Percentiles rank a stretch among this genome's conserved stretches.
phyloP scores from a whole-genome alignment of 352 stramenopile genomes.

The Stramenopiles sp. region DNA sequence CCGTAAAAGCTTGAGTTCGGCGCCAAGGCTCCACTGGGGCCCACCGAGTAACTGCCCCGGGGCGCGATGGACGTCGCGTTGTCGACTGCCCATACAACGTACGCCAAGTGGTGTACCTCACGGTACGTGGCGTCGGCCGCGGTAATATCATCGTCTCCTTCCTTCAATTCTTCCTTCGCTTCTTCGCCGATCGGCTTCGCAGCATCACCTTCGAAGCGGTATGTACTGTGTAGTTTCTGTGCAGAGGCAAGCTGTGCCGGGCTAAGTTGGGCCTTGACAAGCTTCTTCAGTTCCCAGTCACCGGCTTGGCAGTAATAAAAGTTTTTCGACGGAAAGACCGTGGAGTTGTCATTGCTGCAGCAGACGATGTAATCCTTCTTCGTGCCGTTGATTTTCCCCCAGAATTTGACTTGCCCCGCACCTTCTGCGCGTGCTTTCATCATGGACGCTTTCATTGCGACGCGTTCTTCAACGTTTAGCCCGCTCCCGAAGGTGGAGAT shows the following conservation, averaged over 20 bases:
- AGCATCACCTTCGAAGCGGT: conserved; percentile 18
- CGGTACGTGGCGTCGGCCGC: conserved; percentile 17
- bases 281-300: conserved; percentile 7
- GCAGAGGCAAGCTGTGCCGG: neutral
- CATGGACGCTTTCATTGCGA: conserved; percentile 23
- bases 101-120: conserved; percentile 26
- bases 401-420: conserved; percentile 24
- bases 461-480: conserved; percentile 14
- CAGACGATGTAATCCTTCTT: conserved; percentile 28
- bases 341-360: conserved; percentile 23
- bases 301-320: conserved; percentile 12
- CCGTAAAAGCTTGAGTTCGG: conserved; percentile 25
- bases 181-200: conserved; percentile 24
- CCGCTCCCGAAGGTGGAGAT: neutral
- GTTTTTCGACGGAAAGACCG: neutral
- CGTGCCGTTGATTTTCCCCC: conserved; percentile 26
- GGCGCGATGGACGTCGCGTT: conserved; percentile 25
- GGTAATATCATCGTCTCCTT: conserved; percentile 19
- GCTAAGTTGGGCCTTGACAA: neutral
- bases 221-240: conserved; percentile 9
- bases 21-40: conserved; percentile 20
- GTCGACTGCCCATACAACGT: conserved; percentile 27
- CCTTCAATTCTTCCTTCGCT: conserved; percentile 19
- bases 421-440: conserved; percentile 23
- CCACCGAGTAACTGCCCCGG: conserved; percentile 23